Evolutionary conservation across 2,329 filamentous ascomycete species (phyloP).

Genomic region (Xylaria sp.): DNA sequence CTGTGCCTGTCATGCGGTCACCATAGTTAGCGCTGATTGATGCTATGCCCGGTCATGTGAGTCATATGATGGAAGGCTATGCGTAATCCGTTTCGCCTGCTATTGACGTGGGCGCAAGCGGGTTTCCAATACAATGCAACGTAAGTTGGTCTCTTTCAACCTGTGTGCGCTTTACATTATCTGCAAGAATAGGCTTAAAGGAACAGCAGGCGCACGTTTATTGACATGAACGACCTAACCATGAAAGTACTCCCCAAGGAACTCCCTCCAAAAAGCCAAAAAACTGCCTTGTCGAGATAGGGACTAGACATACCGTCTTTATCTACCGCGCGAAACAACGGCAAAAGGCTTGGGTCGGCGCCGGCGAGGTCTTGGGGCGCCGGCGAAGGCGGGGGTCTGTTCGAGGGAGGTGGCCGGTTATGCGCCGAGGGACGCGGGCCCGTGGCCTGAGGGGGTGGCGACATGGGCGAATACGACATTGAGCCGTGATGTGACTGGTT

Average conservation of each 20-base stretch:
- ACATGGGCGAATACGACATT: constrained; percentile 54
- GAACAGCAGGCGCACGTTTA: background rate
- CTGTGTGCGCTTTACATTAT: background rate
- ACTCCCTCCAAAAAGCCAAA: background rate
- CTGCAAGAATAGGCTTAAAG: background rate
- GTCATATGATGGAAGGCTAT: constrained; percentile 21
- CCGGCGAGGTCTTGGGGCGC: constrained; percentile 59
- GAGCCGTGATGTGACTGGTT: constrained; percentile 35
- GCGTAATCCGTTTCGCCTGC: background rate
- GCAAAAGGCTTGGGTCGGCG: constrained; percentile 79
- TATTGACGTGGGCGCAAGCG: constrained; percentile 6
- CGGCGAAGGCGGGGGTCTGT: constrained; percentile 75
- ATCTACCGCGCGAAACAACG: constrained; percentile 91
- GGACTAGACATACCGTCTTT: constrained; percentile 71
- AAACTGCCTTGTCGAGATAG: background rate
- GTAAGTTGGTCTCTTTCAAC: background rate
- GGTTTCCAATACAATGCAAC: background rate
- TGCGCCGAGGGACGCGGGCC: constrained; percentile 57
- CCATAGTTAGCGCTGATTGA: constrained; percentile 23
- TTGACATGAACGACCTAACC: background rate
- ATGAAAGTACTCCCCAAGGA: background rate
- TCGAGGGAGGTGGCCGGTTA: constrained; percentile 65
- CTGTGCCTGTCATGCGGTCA: constrained; percentile 66
- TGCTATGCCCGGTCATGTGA: constrained; percentile 23
- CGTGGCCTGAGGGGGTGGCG: constrained; percentile 60